These are phyloP conservation scores for Metarhizium brunneum DNA, from an alignment of 2,329 filamentous ascomycete species.

Conservation along the genomic window DNA sequence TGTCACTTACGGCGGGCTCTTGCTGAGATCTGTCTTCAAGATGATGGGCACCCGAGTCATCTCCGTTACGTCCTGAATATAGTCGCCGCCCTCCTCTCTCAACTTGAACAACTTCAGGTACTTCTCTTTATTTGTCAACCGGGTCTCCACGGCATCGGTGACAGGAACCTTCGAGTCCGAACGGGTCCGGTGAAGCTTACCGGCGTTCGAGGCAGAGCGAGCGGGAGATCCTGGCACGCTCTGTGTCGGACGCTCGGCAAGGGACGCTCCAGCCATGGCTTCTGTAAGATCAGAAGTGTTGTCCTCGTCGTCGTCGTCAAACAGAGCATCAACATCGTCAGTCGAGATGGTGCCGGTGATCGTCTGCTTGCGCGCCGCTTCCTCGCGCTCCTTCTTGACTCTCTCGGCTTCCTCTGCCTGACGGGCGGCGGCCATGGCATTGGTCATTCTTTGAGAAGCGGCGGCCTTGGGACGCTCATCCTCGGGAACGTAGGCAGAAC, in stretches of 20 bases:
- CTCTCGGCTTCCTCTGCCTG: conserved; percentile 77
- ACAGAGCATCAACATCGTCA: conserved; percentile 89
- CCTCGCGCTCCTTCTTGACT: conserved; percentile 76
- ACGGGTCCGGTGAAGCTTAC: conserved; percentile 73
- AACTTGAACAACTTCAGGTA: conserved; percentile 85
- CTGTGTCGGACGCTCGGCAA: conserved; percentile 83
- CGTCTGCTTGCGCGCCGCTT: conserved; percentile 85
- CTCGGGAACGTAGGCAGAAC: conserved; percentile 90
- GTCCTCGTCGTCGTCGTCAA: conserved; percentile 88
- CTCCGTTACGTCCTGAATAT: conserved; percentile 96
- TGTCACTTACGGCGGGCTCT: conserved; percentile 93
- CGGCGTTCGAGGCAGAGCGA: conserved; percentile 58
- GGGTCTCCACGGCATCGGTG: conserved; percentile 64
- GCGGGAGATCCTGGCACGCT: conserved; percentile 89
- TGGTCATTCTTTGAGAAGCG: conserved; percentile 62
- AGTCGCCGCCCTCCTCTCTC: conserved; percentile 85
- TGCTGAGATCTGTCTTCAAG: conserved; percentile 92
- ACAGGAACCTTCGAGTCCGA: conserved; percentile 88
- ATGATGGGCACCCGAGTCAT: conserved; percentile 98
- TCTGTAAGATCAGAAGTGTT: conserved; percentile 84
- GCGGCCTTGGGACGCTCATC: conserved; percentile 88
- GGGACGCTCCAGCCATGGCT: conserved; percentile 80
- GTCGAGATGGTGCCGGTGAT: conserved; percentile 91
- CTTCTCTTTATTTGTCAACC: conserved; percentile 89
- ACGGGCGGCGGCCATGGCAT: conserved; percentile 65